phyloP scores from a whole-genome alignment of 495 filamentous ascomycete species.

The Daldinia childiae region DNA sequence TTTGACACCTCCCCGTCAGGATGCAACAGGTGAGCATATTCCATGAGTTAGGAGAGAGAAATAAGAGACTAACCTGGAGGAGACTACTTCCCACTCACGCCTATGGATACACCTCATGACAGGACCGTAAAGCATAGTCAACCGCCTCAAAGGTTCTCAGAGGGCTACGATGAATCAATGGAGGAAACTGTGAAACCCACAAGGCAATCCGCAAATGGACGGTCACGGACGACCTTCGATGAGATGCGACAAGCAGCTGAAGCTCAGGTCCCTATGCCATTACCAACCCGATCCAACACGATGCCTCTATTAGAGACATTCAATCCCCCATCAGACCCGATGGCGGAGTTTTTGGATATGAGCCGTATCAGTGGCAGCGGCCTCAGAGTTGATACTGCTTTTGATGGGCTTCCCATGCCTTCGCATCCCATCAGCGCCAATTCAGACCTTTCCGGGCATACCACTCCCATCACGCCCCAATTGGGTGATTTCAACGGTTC shows the following conservation, averaged over 20 bases:
- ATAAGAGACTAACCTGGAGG: constrained; percentile 4
- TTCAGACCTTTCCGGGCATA: constrained; percentile 49
- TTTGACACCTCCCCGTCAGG: constrained; percentile 67
- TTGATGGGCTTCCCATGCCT: constrained; percentile 45
- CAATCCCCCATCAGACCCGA: constrained; percentile 60
- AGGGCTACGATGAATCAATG: constrained; percentile 65
- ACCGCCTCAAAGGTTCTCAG: constrained; percentile 54
- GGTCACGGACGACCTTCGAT: constrained; percentile 51
- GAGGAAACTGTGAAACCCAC: constrained; percentile 66
- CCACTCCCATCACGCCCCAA: constrained; percentile 52
- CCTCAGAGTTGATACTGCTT: constrained; percentile 59
- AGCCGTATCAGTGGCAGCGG: constrained; percentile 61
- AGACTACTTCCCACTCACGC: constrained; percentile 62
- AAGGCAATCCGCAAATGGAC: constrained; percentile 39
- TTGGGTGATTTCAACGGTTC: constrained; percentile 41
- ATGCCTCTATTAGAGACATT: constrained; percentile 52
- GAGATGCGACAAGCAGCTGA: constrained; percentile 59
- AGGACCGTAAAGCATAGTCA: constrained; percentile 44
- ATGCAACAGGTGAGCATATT: constrained; percentile 60
- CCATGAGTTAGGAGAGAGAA: background rate
- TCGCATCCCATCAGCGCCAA: constrained; percentile 39
- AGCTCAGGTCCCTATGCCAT: constrained; percentile 49
- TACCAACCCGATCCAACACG: constrained; percentile 51
- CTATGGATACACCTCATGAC: constrained; percentile 58
- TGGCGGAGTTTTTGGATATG: constrained; percentile 65